Evolutionary conservation across 2,329 filamentous ascomycete species (phyloP), one percentile per base, ranked within the genome.

Genomic region (Pyrenochaeta sp.): DNA sequence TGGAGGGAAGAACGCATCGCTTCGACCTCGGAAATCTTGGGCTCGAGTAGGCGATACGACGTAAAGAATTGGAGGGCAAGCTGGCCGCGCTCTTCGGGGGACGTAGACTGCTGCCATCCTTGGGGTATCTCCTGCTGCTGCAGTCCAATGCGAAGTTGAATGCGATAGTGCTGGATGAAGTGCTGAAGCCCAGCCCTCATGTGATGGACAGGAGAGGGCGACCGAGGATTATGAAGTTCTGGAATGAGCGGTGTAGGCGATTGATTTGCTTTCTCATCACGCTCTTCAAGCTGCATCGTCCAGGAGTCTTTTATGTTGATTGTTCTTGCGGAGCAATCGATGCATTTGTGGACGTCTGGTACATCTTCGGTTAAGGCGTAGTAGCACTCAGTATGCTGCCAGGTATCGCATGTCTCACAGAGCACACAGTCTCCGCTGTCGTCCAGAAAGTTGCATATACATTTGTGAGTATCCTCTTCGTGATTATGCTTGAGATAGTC

Each of bases 351-450:
- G 55, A 90, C 83, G 71, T 81, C 89, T 88, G 54, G 72, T 85
- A 43, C n/a, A 43, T 43, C 3, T n/a, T 43, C 15, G 4, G 39
- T n/a, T 75, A 86, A 84, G 65, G 91, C 90, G 74, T 97, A 97
- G 79, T 95, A 97, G 80, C 93, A 97, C 75, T 91, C 88, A 72
- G 96, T 95, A 78, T 97, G 93, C 79, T 97, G 93, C 93, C 93
- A 97, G 40, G 92, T 93, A 74, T 96, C 91, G 83, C 93, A 97
- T 53, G 83, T 86, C 75, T 97, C 93, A 83, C 93, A 97, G 78
- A 92, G 93, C 61, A 97, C 95, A 60, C 93, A 97, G 78, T 91
- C 93, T 79, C 94, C 93, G 83, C 97, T 93, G 83, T 97, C 93
- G 82, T 95, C 92, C 78, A 87, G 82, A 78, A 90, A 96, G 75